Percentiles rank a stretch among this genome's conserved stretches.
phyloP scores from a whole-genome alignment of 331 rosid genomes.

The Ulmus americana region DNA sequence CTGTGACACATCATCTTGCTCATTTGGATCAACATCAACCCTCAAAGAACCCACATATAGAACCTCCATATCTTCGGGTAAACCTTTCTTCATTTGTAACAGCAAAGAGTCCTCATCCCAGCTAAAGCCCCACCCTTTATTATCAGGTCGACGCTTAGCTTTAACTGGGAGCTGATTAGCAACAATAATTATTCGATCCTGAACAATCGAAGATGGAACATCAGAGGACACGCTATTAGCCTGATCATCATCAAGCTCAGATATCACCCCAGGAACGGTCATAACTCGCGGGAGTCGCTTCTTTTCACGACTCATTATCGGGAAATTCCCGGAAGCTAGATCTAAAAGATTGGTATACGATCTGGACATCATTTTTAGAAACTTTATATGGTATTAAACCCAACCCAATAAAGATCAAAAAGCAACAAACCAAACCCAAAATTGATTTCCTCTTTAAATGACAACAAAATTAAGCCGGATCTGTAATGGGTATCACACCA shows the following conservation, averaged over 20 bases:
- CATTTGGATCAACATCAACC: conserved; percentile 37
- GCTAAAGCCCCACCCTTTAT: conserved; percentile 50
- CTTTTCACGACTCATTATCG: conserved; percentile 42
- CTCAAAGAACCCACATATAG: conserved; percentile 45
- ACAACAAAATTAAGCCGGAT: conserved; percentile 25
- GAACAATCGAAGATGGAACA: conserved; percentile 40
- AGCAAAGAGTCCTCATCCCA: conserved; percentile 52
- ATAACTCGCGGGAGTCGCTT: conserved; percentile 42
- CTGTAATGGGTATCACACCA: conserved; percentile 25
- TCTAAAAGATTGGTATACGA: conserved; percentile 54
- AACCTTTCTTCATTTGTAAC: conserved; percentile 45
- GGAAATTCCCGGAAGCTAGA: conserved; percentile 53
- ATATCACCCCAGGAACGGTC: conserved; percentile 50
- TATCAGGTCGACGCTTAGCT: conserved; percentile 47
- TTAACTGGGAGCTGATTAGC: conserved; percentile 52
- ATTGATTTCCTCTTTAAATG: conserved; percentile 22
- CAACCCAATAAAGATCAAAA: conserved; percentile 29
- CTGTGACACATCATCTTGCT: conserved; percentile 48
- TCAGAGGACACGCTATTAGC: conserved; percentile 48
- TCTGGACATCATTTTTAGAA: conserved; percentile 44
- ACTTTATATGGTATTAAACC: conserved; percentile 8
- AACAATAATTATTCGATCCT: conserved; percentile 46
- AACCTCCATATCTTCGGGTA: conserved; percentile 54
- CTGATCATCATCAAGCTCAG: conserved; percentile 51
- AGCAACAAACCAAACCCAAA: conserved; percentile 21